These are phyloP conservation scores for Melampsora americana DNA, from an alignment of 1,284 basidiomycete species.

Conservation along the genomic window DNA sequence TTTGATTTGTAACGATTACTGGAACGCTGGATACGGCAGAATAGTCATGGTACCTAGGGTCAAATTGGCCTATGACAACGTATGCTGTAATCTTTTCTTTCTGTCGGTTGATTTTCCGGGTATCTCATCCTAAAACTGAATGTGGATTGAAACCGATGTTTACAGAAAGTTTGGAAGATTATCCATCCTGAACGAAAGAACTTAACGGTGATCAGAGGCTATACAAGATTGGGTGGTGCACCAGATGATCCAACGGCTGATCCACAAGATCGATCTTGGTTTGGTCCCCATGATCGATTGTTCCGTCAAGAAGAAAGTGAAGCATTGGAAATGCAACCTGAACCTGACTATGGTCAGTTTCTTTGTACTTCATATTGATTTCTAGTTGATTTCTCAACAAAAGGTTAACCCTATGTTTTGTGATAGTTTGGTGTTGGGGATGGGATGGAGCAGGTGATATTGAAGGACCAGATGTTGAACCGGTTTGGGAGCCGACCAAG, in stretches of 20 bases:
- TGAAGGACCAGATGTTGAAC: constrained; percentile 76
- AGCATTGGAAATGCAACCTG: constrained; percentile 69
- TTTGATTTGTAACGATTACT: constrained; percentile 81
- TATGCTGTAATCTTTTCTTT: constrained; percentile 54
- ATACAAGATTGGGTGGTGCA: constrained; percentile 79
- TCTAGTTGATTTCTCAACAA: background rate
- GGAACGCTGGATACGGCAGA: constrained; percentile 72
- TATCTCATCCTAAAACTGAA: constrained; percentile 6
- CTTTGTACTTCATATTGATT: background rate
- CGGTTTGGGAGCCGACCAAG: constrained; percentile 84
- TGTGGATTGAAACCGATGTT: constrained; percentile 15
- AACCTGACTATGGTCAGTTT: constrained; percentile 76
- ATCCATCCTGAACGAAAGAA: constrained; percentile 84
- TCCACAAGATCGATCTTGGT: constrained; percentile 91
- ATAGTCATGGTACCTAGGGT: constrained; percentile 95
- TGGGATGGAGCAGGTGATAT: constrained; percentile 96
- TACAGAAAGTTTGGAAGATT: constrained; percentile 81
- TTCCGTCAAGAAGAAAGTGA: constrained; percentile 82
- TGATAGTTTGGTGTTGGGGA: constrained; percentile 91
- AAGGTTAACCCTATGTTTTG: constrained; percentile 21
- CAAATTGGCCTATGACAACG: constrained; percentile 86
- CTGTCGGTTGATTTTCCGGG: background rate
- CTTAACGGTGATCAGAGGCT: constrained; percentile 86
- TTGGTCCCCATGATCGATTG: constrained; percentile 85
- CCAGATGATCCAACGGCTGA: constrained; percentile 90